These are phyloP conservation scores for Ceratobasidium sp. DNA, from an alignment of 1,284 basidiomycete genomes.

Conservation along the genomic window DNA sequence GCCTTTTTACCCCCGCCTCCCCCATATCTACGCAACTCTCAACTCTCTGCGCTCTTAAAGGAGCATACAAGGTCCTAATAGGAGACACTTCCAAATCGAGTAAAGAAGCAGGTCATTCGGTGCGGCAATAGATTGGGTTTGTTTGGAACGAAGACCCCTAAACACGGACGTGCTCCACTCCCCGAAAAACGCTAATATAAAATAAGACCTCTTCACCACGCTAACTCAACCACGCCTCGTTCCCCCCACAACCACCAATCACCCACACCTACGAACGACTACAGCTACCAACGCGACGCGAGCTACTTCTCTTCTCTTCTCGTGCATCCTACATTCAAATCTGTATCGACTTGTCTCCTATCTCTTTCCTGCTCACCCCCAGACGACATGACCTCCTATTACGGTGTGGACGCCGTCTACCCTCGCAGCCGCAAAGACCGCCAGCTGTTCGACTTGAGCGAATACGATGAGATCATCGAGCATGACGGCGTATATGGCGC, in stretches of 20 bases:
- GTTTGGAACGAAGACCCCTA: slow-evolving; percentile 1
- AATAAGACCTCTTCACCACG: slow-evolving; percentile 4
- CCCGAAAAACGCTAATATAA: slow-evolving; percentile 15
- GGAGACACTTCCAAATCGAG: slow-evolving; percentile 13
- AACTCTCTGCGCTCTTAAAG: not conserved
- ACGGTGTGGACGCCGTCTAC: slow-evolving; percentile 5
- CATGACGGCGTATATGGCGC: slow-evolving; percentile 5
- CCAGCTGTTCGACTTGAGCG: not conserved
- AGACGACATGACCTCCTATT: slow-evolving; percentile 18
- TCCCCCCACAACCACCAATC: not conserved
- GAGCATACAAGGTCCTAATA: not conserved
- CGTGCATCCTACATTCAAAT: not conserved
- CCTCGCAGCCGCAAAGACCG: not conserved
- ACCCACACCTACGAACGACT: not conserved
- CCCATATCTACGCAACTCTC: too few relatives aligned
- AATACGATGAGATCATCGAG: slow-evolving; percentile 25
- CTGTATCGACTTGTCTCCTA: too few relatives aligned
- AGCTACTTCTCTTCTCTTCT: not conserved
- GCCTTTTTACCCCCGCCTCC: not conserved
- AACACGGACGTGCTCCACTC: slow-evolving; percentile 2
- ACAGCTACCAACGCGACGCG: not conserved
- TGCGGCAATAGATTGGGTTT: slow-evolving; percentile 17
- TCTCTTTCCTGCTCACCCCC: not conserved
- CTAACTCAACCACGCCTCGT: not conserved
- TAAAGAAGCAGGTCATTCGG: slow-evolving; percentile 8